Conservation (phyloP, 164 flowering plant species). For the Chimonanthus praecox region DNA sequence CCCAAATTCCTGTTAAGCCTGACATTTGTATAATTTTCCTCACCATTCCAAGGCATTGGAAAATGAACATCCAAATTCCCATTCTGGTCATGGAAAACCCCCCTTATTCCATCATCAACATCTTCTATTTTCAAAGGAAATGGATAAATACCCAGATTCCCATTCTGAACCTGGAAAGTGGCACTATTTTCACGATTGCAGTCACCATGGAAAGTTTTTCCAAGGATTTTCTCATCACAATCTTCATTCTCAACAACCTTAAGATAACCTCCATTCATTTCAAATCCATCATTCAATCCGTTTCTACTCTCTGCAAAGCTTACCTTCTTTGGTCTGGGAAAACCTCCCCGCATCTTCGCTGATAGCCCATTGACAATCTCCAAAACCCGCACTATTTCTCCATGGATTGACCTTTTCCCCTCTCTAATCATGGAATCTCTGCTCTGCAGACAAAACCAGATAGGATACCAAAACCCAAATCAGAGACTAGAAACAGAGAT, state of each 20-base stretch:
- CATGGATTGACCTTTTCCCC: conserved; percentile 43
- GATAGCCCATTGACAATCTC: conserved; percentile 49
- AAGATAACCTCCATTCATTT: conserved; percentile 22
- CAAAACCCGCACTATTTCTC: conserved; percentile 51
- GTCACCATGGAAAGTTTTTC: conserved; percentile 1
- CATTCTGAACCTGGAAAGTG: conserved; percentile 40
- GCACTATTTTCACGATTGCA: conserved; percentile 43
- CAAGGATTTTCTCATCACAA: conserved; percentile 16
- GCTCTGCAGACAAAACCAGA: conserved; percentile 27
- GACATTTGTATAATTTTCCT: not conserved
- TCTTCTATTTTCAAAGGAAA: not conserved
- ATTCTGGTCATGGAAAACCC: conserved; percentile 12
- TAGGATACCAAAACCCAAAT: not conserved
- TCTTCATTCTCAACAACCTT: conserved; percentile 29
- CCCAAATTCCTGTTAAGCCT: conserved; percentile 14
- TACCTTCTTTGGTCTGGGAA: conserved; percentile 27
- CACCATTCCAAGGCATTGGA: conserved; percentile 38
- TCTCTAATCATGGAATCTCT: conserved; percentile 57
- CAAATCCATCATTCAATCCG: conserved; percentile 30
- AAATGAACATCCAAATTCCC: conserved; percentile 34
- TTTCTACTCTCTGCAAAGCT: conserved; percentile 25
- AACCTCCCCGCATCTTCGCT: conserved; percentile 22
- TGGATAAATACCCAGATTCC: conserved; percentile 18
- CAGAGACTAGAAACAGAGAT: not conserved
- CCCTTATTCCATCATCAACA: conserved; percentile 14